A percentile compares a stretch with the other conserved stretches of the same genome.
Evolutionary conservation across 495 filamentous ascomycete species (phyloP).

Genomic region (Penicillium antarcticum): DNA sequence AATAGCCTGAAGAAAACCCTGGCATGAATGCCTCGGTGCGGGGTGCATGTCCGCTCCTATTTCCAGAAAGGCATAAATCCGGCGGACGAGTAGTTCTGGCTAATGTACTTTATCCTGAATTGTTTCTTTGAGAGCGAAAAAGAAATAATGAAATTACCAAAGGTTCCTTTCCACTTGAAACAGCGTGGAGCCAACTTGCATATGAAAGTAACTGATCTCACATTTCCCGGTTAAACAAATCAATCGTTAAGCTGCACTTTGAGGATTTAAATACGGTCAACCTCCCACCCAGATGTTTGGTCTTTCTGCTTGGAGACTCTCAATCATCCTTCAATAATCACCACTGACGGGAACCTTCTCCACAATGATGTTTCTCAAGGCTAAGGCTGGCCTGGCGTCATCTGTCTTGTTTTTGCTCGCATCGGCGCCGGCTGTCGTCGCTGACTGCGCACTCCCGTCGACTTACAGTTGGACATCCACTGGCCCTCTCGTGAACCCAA

Average conservation of each 20-base stretch:
- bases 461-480: conserved; percentile 55
- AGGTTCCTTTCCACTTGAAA: not conserved
- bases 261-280: not conserved
- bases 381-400: not conserved
- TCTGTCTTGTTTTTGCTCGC: conserved; percentile 9
- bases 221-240: not conserved
- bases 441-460: conserved; percentile 49
- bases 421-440: conserved; percentile 3
- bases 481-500: conserved; percentile 44
- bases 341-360: conserved; percentile 1
- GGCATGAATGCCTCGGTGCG: not conserved
- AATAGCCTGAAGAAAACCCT: not conserved
- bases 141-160: not conserved
- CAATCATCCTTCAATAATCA: conserved; percentile 2
- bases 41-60: not conserved
- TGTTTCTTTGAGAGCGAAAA: not conserved
- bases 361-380: conserved; percentile 4
- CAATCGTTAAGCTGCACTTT: not conserved
- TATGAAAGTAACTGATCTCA: not conserved
- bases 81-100: conserved; percentile 4
- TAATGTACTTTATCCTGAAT: conserved; percentile 6
- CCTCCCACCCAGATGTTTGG: not conserved
- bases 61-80: conserved; percentile 5
- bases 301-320: not conserved
- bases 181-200: not conserved